Evolutionary conservation across 164 flowering plant species (phyloP), one percentile per base, ranked within the genome.

Genomic region (Vitis amurensis): DNA sequence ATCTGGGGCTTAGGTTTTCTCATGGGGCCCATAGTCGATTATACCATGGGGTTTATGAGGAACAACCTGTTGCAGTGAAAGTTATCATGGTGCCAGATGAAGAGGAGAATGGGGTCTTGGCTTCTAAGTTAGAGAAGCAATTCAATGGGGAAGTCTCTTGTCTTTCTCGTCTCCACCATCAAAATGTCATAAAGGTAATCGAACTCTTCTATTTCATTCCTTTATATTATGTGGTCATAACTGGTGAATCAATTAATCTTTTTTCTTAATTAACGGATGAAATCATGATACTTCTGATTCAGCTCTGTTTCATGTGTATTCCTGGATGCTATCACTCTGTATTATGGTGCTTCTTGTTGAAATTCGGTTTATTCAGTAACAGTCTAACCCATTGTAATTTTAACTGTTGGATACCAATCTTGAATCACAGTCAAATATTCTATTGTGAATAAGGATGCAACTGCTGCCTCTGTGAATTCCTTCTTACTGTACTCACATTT

Each of bases 11-110:
- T 64, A 87, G 77, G 52, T 91, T 94, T 79, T 97, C 97, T 51
- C 84, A 81, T 68, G 98, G 98, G 31, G 93, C 97, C 8, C 87
- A 94, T 73, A 92, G 98, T 70, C 73, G 85, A 68, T 90, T 93
- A 73, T 91, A 93, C 76, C 97, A 86, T 76, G 98, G 97, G 3
- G 74, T 82, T 9, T 94, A 94, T 55, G 83, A 89, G 56, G 94
- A 87, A 63, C 79, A 84, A 68, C 76, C 92, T 70, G 97, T 90
- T 68, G 98, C 98, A 1, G 89, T 91, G 19, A 94, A 94, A 67
- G 83, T 94, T 63, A 84, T 93, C 55, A 73, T 78, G 31, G 79
- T 79, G 29, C 96, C 97, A 4, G 97, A 90, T 84, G 90, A 90
- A 80, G 93, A 90, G 78, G 94, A 90, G 78, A 86, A 81, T 74